These are phyloP conservation scores for Spencermartinsiella ligniputridi DNA, from an alignment of 1,139 yeast species.

Conservation along the genomic window DNA sequence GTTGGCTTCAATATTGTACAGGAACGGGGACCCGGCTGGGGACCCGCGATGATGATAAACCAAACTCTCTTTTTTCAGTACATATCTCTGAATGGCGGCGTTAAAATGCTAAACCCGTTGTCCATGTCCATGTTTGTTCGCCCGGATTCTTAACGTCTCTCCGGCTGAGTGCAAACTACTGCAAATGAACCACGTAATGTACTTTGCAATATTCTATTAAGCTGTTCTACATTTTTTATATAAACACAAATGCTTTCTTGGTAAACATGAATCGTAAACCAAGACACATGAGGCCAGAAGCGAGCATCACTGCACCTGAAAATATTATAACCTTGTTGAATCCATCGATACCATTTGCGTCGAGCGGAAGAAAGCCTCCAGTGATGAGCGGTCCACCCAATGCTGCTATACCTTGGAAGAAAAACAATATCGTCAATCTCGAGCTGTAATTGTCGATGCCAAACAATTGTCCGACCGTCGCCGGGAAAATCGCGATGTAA, in stretches of 20 bases:
- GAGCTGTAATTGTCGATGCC: slow-evolving; percentile 40
- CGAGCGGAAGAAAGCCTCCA: slow-evolving; percentile 38
- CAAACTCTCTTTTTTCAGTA: no score
- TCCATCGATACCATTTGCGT: slow-evolving; percentile 16
- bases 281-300: slow-evolving; percentile 3
- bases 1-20: no score
- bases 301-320: slow-evolving; percentile 21
- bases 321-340: slow-evolving; percentile 19
- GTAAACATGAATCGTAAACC: slow-evolving; percentile 4
- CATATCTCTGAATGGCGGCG: no score
- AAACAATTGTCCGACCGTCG: slow-evolving; percentile 43
- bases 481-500: slow-evolving; percentile 39
- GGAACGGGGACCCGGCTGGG: no score
- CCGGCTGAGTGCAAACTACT: no score
- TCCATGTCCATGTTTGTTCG: no score
- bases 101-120: no score
- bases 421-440: slow-evolving; percentile 54
- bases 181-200: no score
- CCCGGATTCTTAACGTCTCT: no score
- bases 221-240: no score
- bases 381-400: slow-evolving; percentile 47
- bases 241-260: slow-evolving; percentile 2
- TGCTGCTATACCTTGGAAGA: slow-evolving; percentile 48
- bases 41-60: no score
- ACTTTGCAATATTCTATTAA: no score